phyloP scores from a whole-genome alignment of 176 grass and related monocot species.

The Metroxylon sagu region DNA sequence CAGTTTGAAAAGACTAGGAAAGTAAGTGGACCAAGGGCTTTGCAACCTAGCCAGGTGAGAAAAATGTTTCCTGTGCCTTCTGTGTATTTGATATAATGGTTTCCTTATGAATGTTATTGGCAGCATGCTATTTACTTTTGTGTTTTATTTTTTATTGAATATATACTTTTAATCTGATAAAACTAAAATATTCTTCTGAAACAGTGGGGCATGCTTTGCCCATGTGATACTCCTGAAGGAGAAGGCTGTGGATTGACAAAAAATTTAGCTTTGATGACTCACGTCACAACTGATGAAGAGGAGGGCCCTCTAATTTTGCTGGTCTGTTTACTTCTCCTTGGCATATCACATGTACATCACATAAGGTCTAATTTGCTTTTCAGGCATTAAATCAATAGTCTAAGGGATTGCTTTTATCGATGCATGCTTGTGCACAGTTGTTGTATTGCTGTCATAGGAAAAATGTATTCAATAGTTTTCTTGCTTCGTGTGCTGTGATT shows the following conservation, averaged over 20 bases:
- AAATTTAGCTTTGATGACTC: slow-evolving; percentile 92
- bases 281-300: slow-evolving; percentile 90
- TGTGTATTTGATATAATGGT: slow-evolving; percentile 6
- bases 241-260: slow-evolving; percentile 95
- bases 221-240: slow-evolving; percentile 98
- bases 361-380: too few relatives aligned
- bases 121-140: neutral
- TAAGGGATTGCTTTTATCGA: too few relatives aligned
- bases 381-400: too few relatives aligned
- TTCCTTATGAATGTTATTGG: neutral
- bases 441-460: too few relatives aligned
- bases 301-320: slow-evolving; percentile 69
- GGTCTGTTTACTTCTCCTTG: slow-evolving; percentile 36
- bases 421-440: too few relatives aligned
- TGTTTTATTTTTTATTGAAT: neutral
- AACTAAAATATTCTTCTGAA: slow-evolving; percentile 8
- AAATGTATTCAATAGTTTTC: too few relatives aligned
- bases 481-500: too few relatives aligned
- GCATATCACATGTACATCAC: slow-evolving; percentile 9
- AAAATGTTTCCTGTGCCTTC: neutral
- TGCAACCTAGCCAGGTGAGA: slow-evolving; percentile 92
- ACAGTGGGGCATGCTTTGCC: slow-evolving; percentile 99
- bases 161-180: too few relatives aligned
- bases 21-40: slow-evolving; percentile 96
- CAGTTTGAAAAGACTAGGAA: slow-evolving; percentile 97